Base-by-base conservation (phyloP, 805 yeast species). In the Pichia manshurica region DNA sequence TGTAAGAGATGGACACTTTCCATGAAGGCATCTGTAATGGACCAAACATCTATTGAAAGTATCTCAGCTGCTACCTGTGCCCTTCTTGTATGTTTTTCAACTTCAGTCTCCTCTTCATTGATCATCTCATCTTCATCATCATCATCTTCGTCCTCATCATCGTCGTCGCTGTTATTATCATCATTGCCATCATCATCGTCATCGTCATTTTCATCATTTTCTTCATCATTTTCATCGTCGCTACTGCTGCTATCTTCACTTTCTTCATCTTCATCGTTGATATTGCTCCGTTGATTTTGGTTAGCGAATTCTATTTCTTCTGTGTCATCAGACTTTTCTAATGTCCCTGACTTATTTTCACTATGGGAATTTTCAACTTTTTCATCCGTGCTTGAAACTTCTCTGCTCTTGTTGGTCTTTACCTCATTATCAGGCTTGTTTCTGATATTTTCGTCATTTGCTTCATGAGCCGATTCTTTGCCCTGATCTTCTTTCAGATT, bases 41-140 rank as follows among this genome's bases (percentile, higher is more conserved):
- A 84, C 96, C 97, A 91, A 8, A 89, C 90, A 60, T 91, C 98
- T 4, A 93, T 87, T 36, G 91, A 79, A 42, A 93, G 71, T 38
- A 93, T 83, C 62, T 93, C 98, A 2, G 96, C 87, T 5, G 96
- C 89, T 56, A 84, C 74, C 48, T 81, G 82, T 1, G 88, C 81
- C 44, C 71, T 56, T 53, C 71, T 59, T 31, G 65, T 58, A 51
- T 66, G 69, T 17, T 52, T 58, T 47, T 67, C 69, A 5, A 61
- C 62, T 12, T 59, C 59, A 1, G 70, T 59, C 47, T 67, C 70
- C 35, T 59, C 64, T n/a, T 53, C 61, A 20, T 55, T 57, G 12
- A 56, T 60, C 8, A 59, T 63, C 10, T 60, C 65, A 10, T 63
- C 65, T 13, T 60, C 62, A n/a, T 56, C 63, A 16, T 56, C 62